These are phyloP conservation scores for Lagenaria siceraria DNA, from an alignment of 306 rosid genomes.

Conservation along the genomic window DNA sequence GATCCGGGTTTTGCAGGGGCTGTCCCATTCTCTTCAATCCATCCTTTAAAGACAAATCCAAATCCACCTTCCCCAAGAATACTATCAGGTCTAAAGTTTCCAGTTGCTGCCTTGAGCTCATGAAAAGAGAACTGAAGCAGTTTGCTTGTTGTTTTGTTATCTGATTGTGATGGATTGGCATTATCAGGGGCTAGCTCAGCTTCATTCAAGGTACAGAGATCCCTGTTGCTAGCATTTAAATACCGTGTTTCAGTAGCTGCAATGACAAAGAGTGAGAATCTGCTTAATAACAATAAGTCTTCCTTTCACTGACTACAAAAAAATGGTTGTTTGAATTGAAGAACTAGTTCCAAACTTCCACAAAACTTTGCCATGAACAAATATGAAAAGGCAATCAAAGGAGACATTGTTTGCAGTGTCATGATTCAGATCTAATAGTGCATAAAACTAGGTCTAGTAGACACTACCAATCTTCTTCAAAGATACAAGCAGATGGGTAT, in stretches of 20 bases:
- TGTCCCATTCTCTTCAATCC: constrained; percentile 96
- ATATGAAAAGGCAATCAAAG: not conserved
- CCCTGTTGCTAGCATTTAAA: constrained; percentile 90
- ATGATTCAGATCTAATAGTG: not conserved
- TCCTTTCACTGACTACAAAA: not conserved
- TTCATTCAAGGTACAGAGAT: constrained; percentile 60
- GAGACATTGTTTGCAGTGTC: not conserved
- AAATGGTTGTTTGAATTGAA: not conserved
- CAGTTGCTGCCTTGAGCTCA: constrained; percentile 85
- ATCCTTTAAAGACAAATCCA: constrained; percentile 90
- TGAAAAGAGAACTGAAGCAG: constrained; percentile 74
- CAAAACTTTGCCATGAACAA: not conserved
- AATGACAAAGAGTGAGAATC: constrained; percentile 18
- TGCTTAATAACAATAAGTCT: not conserved
- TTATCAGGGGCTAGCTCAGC: constrained; percentile 58
- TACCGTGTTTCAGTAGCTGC: constrained; percentile 89
- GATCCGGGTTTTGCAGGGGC: constrained; percentile 95
- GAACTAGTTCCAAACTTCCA: not conserved
- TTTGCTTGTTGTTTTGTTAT: constrained; percentile 42
- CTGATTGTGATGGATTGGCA: constrained; percentile 41
- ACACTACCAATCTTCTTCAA: not conserved
- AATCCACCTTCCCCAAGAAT: constrained; percentile 98
- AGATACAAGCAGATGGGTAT: not conserved
- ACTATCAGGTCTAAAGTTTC: constrained; percentile 97
- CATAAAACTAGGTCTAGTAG: not conserved